Conservation (phyloP, 352 stramenopile genomes). For the Phytophthora podocarpi region DNA sequence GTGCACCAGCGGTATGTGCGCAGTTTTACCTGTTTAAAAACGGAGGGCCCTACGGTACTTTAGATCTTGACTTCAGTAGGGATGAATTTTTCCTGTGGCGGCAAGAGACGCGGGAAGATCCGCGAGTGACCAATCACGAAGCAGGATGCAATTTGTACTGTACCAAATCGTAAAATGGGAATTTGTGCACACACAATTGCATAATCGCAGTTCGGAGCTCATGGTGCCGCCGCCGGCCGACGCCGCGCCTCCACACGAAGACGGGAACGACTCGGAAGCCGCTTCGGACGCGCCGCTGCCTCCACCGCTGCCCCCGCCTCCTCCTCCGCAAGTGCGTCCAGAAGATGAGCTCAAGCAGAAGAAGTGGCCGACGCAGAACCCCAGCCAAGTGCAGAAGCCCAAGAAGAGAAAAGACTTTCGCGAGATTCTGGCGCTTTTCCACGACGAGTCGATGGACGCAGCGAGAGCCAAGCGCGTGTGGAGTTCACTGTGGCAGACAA, state of each 20-base stretch:
- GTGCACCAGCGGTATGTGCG: too few relatives aligned
- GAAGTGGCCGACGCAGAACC: constrained; percentile 1
- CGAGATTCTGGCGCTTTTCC: constrained; percentile 71
- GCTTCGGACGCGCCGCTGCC: constrained; percentile 37
- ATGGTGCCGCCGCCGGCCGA: background rate
- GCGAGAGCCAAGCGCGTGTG: constrained; percentile 32
- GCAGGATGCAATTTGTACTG: too few relatives aligned
- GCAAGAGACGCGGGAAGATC: too few relatives aligned
- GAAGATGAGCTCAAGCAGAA: constrained; percentile 32
- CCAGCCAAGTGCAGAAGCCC: constrained; percentile 11
- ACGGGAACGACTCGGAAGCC: constrained; percentile 17
- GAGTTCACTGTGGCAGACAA: constrained; percentile 52
- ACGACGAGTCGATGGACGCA: constrained; percentile 35
- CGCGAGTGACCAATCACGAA: too few relatives aligned
- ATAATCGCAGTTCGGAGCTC: background rate
- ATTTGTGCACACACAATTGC: background rate
- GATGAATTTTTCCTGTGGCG: too few relatives aligned
- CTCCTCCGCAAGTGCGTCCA: constrained; percentile 33
- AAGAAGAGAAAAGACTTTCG: constrained; percentile 69
- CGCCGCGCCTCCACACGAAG: too few relatives aligned
- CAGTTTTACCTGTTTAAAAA: too few relatives aligned
- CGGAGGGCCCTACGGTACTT: too few relatives aligned
- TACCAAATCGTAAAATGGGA: too few relatives aligned
- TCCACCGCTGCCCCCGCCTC: constrained; percentile 43
- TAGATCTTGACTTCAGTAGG: too few relatives aligned